Conservation (phyloP, 179 eudicot species). For the Gypsophila paniculata region DNA sequence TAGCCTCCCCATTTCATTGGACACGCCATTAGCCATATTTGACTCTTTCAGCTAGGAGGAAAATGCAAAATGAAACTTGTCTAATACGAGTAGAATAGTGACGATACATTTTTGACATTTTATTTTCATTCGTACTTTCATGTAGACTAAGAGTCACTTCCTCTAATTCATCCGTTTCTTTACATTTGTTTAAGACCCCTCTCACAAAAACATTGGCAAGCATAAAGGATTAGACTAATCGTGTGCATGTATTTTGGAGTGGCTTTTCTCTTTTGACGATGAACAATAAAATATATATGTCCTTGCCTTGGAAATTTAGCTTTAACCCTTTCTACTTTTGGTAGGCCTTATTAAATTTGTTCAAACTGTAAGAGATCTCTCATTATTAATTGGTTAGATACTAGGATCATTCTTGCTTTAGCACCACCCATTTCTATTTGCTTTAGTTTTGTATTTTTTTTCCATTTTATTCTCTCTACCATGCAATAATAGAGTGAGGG, state of each 20-base stretch:
- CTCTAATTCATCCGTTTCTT: too few relatives aligned
- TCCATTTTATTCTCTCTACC: background rate
- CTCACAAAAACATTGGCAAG: too few relatives aligned
- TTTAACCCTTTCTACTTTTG: too few relatives aligned
- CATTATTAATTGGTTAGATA: background rate
- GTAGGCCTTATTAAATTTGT: too few relatives aligned
- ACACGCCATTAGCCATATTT: too few relatives aligned
- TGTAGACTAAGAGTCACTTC: background rate
- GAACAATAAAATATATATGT: background rate
- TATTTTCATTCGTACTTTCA: background rate
- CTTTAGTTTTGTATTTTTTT: background rate
- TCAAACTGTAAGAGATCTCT: background rate
- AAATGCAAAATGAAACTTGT: too few relatives aligned
- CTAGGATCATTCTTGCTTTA: conserved; percentile 6
- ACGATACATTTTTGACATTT: too few relatives aligned
- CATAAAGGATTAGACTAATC: too few relatives aligned
- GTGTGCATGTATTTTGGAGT: background rate
- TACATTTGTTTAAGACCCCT: too few relatives aligned
- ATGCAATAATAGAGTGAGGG: conserved; percentile 7
- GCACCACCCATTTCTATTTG: conserved; percentile 6
- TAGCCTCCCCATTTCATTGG: too few relatives aligned
- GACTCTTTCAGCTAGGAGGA: too few relatives aligned
- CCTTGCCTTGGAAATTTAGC: background rate
- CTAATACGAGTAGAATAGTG: too few relatives aligned
- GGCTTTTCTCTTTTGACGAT: background rate